Evolutionary conservation across 805 yeast genomes (phyloP).

Genomic region (Wickerhamiella spandovensis): DNA sequence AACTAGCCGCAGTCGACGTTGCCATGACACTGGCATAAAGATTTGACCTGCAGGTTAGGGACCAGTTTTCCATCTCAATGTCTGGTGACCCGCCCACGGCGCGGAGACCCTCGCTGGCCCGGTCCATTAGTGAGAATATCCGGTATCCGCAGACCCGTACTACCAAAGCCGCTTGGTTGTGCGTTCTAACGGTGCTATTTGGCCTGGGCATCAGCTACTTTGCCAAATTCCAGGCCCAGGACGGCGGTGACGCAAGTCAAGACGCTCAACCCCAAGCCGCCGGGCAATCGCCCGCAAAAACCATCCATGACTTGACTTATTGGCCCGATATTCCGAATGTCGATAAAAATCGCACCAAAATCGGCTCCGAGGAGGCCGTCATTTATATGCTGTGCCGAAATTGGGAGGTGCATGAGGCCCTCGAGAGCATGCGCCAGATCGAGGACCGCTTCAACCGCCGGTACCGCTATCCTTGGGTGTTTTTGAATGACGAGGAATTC

Average conservation of each 20-base stretch:
- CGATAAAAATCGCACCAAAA: slow-evolving; percentile 22
- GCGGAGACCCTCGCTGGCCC: background rate
- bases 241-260: background rate
- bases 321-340: slow-evolving; percentile 16
- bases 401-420: slow-evolving; percentile 60
- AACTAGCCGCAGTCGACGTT: background rate
- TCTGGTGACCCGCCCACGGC: background rate
- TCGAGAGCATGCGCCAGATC: slow-evolving; percentile 64
- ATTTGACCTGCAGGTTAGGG: background rate
- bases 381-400: slow-evolving; percentile 79
- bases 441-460: slow-evolving; percentile 82
- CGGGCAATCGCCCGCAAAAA: background rate
- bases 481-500: slow-evolving; percentile 78
- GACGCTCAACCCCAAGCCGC: too few relatives aligned
- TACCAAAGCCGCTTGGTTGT: background rate
- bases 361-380: slow-evolving; percentile 67
- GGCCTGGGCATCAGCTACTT: background rate
- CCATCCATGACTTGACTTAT: slow-evolving; percentile 15
- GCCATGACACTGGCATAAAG: background rate
- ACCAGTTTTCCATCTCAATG: background rate
- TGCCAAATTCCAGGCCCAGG: background rate
- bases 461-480: slow-evolving; percentile 88
- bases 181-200: background rate
- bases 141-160: background rate
- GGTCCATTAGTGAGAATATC: background rate